phyloP scores from a whole-genome alignment of 345 rosid species.

The Adansonia digitata region DNA sequence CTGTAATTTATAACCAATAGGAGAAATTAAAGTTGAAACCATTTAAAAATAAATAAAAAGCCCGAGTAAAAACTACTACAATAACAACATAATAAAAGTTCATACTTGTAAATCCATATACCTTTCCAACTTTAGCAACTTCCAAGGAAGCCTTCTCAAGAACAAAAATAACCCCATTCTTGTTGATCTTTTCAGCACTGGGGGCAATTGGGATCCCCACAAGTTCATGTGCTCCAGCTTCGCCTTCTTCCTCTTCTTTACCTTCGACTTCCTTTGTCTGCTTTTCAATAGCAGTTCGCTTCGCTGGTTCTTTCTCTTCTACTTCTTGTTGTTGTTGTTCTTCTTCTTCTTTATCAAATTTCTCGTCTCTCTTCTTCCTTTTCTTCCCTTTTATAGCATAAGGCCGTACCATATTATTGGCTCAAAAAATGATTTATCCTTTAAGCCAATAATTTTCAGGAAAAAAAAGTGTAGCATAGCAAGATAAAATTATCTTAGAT shows the following conservation, averaged over 20 bases:
- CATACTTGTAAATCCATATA: conserved; percentile 3
- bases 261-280: conserved; percentile 15
- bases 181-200: conserved; percentile 22
- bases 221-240: conserved; percentile 24
- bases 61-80: not conserved
- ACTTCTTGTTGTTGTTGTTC: conserved; percentile 34
- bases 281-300: conserved; percentile 21
- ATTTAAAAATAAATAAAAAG: not conserved
- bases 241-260: conserved; percentile 22
- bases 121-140: conserved; percentile 98
- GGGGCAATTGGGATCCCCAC: conserved; percentile 35
- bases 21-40: not conserved
- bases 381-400: conserved; percentile 57
- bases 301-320: conserved; percentile 26
- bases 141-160: conserved; percentile 70
- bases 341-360: conserved; percentile 44
- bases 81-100: not conserved
- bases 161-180: conserved; percentile 54
- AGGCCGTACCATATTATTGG: conserved; percentile 54
- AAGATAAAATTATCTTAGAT: not conserved
- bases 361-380: conserved; percentile 56
- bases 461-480: not conserved
- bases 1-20: conserved; percentile 35
- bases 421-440: not conserved
- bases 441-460: not conserved